Percentiles rank a stretch among this genome's conserved stretches.
These are phyloP conservation scores for Barnettozyma hawaiiensis DNA, from an alignment of 1,139 yeast genomes.

Conservation along the genomic window DNA sequence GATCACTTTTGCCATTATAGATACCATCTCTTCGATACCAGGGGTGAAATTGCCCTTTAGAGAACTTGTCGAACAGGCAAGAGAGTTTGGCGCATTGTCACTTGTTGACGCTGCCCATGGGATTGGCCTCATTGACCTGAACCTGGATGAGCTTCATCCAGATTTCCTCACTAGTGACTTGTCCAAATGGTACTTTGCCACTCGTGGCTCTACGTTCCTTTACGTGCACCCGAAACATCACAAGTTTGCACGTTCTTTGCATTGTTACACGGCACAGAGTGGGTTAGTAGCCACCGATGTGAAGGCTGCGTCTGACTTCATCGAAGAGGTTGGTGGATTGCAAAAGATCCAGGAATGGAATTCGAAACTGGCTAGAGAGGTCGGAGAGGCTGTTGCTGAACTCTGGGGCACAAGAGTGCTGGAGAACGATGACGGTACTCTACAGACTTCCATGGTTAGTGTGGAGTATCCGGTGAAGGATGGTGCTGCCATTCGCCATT, in stretches of 20 bases:
- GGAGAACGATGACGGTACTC: background rate
- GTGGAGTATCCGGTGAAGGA: background rate
- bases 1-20: background rate
- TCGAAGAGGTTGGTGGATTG: background rate
- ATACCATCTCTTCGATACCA: background rate
- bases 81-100: slow-evolving; percentile 30
- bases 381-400: background rate
- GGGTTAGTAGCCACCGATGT: too few relatives aligned
- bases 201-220: slow-evolving; percentile 54
- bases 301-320: background rate
- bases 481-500: background rate
- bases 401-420: background rate
- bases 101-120: slow-evolving; percentile 48
- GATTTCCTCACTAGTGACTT: slow-evolving; percentile 60
- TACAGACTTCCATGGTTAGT: background rate
- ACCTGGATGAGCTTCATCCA: slow-evolving; percentile 43
- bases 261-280: too few relatives aligned
- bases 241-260: background rate
- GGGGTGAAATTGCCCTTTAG: background rate
- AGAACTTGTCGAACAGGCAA: background rate
- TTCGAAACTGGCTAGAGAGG: background rate
- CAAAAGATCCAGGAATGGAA: background rate
- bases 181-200: slow-evolving; percentile 66
- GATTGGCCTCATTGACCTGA: slow-evolving; percentile 49
- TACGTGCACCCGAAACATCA: background rate